Conservation (phyloP, 1,284 basidiomycete species). For the Apiotrichum sp. region DNA sequence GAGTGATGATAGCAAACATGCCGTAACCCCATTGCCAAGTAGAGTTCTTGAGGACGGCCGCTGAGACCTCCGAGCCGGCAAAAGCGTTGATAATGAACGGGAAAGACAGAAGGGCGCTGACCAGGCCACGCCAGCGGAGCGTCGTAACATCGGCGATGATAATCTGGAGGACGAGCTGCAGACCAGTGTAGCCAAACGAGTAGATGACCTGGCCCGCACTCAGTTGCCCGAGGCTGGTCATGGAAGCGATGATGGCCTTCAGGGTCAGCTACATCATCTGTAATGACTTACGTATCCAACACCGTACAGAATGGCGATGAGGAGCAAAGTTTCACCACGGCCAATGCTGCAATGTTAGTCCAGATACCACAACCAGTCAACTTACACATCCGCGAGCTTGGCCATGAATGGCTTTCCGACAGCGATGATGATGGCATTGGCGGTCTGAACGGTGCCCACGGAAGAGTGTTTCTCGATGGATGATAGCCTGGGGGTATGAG, state of each 20-base stretch:
- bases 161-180: conserved; percentile 20
- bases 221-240: conserved; percentile 29
- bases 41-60: conserved; percentile 49
- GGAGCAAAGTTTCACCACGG: conserved; percentile 54
- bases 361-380: background rate
- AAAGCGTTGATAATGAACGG: conserved; percentile 52
- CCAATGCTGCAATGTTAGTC: conserved; percentile 37
- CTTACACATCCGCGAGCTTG: conserved; percentile 63
- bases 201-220: conserved; percentile 37
- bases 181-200: conserved; percentile 36
- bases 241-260: conserved; percentile 27
- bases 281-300: conserved; percentile 25
- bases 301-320: conserved; percentile 34
- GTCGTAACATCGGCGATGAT: conserved; percentile 63
- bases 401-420: conserved; percentile 73
- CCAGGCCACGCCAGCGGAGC: conserved; percentile 67
- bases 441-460: conserved; percentile 56
- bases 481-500: conserved; percentile 36
- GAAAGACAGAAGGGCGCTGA: conserved; percentile 61
- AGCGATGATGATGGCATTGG: conserved; percentile 52
- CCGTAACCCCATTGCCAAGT: conserved; percentile 56
- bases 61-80: conserved; percentile 48
- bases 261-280: too few species aligned
- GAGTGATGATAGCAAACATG: conserved; percentile 37
- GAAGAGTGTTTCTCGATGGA: conserved; percentile 52